A percentile compares a stretch with the other conserved stretches of the same genome.
These are phyloP conservation scores for Hymenoscyphus scutula DNA, from an alignment of 2,329 filamentous ascomycete species.

Conservation along the genomic window DNA sequence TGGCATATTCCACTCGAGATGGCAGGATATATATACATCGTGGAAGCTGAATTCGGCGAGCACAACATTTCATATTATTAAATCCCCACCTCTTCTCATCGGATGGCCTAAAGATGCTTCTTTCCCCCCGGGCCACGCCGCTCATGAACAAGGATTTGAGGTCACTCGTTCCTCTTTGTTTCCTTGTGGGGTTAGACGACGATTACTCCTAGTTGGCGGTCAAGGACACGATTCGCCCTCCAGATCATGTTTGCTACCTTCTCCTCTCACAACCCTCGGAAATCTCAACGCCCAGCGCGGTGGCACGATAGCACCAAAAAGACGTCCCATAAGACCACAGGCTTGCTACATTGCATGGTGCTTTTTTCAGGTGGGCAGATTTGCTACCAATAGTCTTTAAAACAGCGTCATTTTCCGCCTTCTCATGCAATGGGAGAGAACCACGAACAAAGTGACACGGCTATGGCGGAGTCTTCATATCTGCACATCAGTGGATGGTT, in stretches of 20 bases:
- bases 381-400: not conserved
- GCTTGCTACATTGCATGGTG: constrained; percentile 1
- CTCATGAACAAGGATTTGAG: not conserved
- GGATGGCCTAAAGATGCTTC: not conserved
- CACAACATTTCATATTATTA: not conserved
- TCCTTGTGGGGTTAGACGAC: not conserved
- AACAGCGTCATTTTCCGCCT: not conserved
- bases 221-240: constrained; percentile 5
- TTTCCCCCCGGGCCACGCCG: constrained; percentile 2
- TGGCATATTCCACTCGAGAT: not conserved
- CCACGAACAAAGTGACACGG: not conserved
- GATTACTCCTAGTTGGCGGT: not conserved
- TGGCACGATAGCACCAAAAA: constrained; percentile 3
- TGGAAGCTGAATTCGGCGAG: constrained; percentile 1
- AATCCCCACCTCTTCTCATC: not conserved
- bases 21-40: not conserved
- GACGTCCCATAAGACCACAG: not conserved
- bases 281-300: not conserved
- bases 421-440: not conserved
- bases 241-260: constrained; percentile 5
- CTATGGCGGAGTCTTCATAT: constrained; percentile 3
- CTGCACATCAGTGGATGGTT: not conserved
- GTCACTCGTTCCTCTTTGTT: constrained; percentile 1
- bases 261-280: not conserved
- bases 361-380: constrained; percentile 1